Evolutionary conservation across 1,284 basidiomycete species (phyloP).

Genomic region (Coniferiporia weirii): DNA sequence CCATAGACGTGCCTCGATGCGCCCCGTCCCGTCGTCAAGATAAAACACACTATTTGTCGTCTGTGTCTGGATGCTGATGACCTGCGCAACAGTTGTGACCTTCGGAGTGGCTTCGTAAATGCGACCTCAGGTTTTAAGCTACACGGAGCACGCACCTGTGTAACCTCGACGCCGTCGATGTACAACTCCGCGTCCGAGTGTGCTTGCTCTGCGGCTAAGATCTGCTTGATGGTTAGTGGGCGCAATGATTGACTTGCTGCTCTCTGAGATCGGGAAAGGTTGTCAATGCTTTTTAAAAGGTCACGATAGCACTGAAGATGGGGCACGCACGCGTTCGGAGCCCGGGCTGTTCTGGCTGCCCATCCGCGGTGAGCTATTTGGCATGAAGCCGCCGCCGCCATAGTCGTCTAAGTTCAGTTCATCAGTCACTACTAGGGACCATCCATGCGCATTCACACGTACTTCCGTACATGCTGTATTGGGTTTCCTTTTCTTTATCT

Average conservation of each 20-base stretch:
- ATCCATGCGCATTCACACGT: neutral
- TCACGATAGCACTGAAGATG: neutral
- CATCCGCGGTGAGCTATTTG: conserved; percentile 14
- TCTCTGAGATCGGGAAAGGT: conserved; percentile 32
- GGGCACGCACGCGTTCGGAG: conserved; percentile 31
- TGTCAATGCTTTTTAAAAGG: neutral
- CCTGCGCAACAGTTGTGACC: conserved; percentile 78
- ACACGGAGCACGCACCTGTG: conserved; percentile 52
- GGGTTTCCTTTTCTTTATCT: too few species aligned
- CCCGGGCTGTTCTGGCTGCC: conserved; percentile 41
- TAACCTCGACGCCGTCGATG: conserved; percentile 77
- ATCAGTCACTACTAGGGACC: neutral
- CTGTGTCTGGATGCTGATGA: conserved; percentile 64
- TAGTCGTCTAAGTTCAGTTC: conserved; percentile 11
- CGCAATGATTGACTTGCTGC: conserved; percentile 62
- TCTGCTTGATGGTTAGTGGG: conserved; percentile 83
- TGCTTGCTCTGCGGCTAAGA: conserved; percentile 71
- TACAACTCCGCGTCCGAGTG: conserved; percentile 88
- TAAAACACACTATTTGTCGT: conserved; percentile 81
- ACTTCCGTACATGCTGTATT: conserved; percentile 4
- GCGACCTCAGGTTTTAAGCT: neutral
- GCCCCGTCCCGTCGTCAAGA: conserved; percentile 88
- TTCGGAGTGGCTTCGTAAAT: conserved; percentile 25
- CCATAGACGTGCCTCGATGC: conserved; percentile 88
- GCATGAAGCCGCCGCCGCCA: conserved; percentile 14